Percentiles rank a stretch among this genome's conserved stretches.
Conservation (phyloP, 148 eudicot species). For the Chenopodium formosanum region DNA sequence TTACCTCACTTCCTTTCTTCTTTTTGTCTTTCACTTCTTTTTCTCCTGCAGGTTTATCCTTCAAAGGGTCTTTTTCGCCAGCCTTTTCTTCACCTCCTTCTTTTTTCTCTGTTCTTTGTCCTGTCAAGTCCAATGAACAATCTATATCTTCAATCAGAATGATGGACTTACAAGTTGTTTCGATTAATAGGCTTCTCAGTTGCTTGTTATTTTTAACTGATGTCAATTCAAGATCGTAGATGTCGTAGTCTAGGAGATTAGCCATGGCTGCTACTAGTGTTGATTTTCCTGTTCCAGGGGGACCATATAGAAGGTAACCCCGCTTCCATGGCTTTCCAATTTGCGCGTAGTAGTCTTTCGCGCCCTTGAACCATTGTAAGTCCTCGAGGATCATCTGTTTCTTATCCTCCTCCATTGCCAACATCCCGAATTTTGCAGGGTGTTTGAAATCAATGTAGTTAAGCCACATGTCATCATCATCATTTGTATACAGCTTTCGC, state of each 20-base stretch:
- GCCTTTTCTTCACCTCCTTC: neutral
- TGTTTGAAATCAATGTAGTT: conserved; percentile 40
- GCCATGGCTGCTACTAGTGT: conserved; percentile 55
- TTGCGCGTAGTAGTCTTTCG: conserved; percentile 32
- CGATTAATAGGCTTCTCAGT: conserved; percentile 32
- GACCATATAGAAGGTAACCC: conserved; percentile 52
- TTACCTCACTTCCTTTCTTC: conserved; percentile 29
- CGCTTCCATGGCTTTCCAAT: conserved; percentile 54
- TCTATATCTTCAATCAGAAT: conserved; percentile 48
- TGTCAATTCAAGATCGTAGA: conserved; percentile 46
- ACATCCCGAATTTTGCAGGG: conserved; percentile 34
- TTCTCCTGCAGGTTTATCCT: neutral
- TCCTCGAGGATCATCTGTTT: conserved; percentile 43
- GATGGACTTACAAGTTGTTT: conserved; percentile 38
- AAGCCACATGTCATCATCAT: conserved; percentile 20
- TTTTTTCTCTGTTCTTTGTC: conserved; percentile 36
- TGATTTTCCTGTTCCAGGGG: conserved; percentile 53
- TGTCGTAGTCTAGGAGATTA: conserved; percentile 44
- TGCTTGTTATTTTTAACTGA: conserved; percentile 36
- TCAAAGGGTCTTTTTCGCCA: conserved; percentile 9
- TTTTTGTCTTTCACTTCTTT: conserved; percentile 18
- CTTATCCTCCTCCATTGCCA: conserved; percentile 41
- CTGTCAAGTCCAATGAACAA: conserved; percentile 45
- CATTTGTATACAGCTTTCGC: conserved; percentile 37
- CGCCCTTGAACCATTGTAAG: conserved; percentile 24